A percentile compares a stretch with the other conserved stretches of the same genome.
Conservation (phyloP, 148 eudicot species). For the Vaccinium darrowii region DNA sequence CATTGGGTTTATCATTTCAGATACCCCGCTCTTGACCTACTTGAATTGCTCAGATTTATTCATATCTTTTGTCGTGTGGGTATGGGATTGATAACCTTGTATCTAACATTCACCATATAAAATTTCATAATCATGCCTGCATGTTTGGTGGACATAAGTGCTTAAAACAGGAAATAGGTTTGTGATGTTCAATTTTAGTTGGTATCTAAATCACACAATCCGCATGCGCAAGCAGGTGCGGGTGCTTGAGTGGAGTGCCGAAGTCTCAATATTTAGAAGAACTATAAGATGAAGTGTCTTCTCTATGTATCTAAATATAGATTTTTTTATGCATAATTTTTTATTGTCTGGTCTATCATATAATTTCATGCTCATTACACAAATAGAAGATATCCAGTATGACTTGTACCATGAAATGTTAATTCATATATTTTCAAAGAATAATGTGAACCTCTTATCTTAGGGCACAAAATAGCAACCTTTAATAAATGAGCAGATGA, state of each 20-base stretch:
- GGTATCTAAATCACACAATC: neutral
- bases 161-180: neutral
- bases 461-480: neutral
- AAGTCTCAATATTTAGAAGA: neutral
- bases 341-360: neutral
- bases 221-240: neutral
- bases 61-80: neutral
- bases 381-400: neutral
- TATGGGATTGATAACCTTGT: neutral
- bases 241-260: neutral
- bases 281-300: neutral
- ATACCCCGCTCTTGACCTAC: neutral
- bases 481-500: neutral
- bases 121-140: neutral
- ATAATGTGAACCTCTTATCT: neutral
- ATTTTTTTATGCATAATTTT: neutral
- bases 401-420: neutral
- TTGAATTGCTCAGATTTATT: neutral
- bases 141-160: neutral
- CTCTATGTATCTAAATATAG: neutral
- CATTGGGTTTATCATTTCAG: neutral
- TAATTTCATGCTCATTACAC: neutral
- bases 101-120: neutral
- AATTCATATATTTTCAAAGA: neutral
- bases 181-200: neutral